Percentiles rank a stretch among this genome's conserved stretches.
phyloP scores from a whole-genome alignment of 441 rosid species.

The Eutrema salsugineum region DNA sequence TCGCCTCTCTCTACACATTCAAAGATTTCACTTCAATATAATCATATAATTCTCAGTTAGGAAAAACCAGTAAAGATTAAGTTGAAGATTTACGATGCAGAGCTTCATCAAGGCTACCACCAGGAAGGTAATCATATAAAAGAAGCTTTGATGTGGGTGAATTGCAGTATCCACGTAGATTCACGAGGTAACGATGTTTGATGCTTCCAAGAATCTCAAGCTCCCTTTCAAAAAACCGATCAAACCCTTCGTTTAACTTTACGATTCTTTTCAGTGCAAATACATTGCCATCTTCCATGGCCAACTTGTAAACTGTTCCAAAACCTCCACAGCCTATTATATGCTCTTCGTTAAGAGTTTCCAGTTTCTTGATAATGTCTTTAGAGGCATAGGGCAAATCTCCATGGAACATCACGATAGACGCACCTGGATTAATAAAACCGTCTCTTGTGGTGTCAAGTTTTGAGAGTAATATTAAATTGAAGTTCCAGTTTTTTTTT shows the following conservation, averaged over 20 bases:
- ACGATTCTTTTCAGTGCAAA: constrained; percentile 86
- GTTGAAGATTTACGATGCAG: background rate
- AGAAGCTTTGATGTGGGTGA: constrained; percentile 20
- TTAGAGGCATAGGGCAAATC: constrained; percentile 94
- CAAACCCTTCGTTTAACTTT: constrained; percentile 84
- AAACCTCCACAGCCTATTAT: constrained; percentile 91
- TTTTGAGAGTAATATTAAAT: background rate
- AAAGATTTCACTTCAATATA: background rate
- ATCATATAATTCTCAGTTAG: background rate
- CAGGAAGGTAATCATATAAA: constrained; percentile 9
- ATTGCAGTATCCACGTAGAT: constrained; percentile 38
- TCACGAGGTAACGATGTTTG: constrained; percentile 87
- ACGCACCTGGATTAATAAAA: constrained; percentile 57
- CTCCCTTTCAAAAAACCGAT: constrained; percentile 92
- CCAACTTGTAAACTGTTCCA: constrained; percentile 88
- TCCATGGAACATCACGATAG: constrained; percentile 92
- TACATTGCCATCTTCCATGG: constrained; percentile 88
- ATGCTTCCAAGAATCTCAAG: constrained; percentile 96
- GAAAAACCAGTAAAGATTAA: background rate
- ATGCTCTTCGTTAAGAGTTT: constrained; percentile 75
- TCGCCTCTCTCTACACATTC: background rate
- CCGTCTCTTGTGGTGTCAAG: background rate
- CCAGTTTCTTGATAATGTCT: constrained; percentile 80
- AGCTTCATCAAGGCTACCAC: constrained; percentile 1
- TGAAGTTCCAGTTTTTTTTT: background rate